A percentile compares a stretch with the other conserved stretches of the same genome.
Conservation (phyloP, 257 asterid species). For the Rubia yunnanensis region DNA sequence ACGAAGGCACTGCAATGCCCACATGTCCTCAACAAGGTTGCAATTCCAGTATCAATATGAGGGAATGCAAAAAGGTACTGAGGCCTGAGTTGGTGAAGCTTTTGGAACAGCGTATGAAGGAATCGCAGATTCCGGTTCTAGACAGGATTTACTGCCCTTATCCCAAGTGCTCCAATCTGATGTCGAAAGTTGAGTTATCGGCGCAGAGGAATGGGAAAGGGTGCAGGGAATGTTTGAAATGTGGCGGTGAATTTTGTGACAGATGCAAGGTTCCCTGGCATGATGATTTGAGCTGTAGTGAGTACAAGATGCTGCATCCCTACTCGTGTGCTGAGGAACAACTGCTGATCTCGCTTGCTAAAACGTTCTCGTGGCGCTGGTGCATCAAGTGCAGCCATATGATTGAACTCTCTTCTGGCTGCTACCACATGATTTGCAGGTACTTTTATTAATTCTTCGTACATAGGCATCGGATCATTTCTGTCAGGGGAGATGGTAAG, state of each 20-base stretch:
- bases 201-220: conserved; percentile 4
- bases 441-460: background rate
- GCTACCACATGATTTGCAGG: conserved; percentile 19
- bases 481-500: no score
- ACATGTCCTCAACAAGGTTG: conserved; percentile 48
- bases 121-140: conserved; percentile 38
- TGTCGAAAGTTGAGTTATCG: conserved; percentile 30
- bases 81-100: conserved; percentile 37
- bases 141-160: conserved; percentile 51
- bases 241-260: conserved; percentile 17
- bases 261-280: conserved; percentile 30
- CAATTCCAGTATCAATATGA: conserved; percentile 31
- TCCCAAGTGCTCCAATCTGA: conserved; percentile 45
- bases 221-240: conserved; percentile 32
- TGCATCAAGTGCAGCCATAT: conserved; percentile 26
- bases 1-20: conserved; percentile 31
- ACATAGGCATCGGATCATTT: no score
- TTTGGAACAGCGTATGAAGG: conserved; percentile 42
- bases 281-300: conserved; percentile 12
- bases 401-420: conserved; percentile 22
- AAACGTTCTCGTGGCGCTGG: conserved; percentile 15
- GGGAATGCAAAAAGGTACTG: conserved; percentile 33
- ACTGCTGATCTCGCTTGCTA: conserved; percentile 18
- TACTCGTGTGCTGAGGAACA: conserved; percentile 13
- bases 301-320: conserved; percentile 13